Percentiles rank a stretch among this genome's conserved stretches.
Conservation (phyloP, 441 rosid genomes). For the Macaranga tanarius region DNA sequence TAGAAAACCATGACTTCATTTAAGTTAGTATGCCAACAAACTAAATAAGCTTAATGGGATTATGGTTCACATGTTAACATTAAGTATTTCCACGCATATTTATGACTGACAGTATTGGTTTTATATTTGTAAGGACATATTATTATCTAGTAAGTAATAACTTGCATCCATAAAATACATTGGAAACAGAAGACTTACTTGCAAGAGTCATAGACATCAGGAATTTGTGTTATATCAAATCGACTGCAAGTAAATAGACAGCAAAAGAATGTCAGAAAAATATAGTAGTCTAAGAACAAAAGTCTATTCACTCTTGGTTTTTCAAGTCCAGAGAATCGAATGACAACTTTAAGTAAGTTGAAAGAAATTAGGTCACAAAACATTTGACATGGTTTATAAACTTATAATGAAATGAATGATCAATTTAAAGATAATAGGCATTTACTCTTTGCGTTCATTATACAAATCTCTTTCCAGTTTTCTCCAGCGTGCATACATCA, state of each 20-base stretch:
- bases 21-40: neutral
- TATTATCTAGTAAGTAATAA: slow-evolving; percentile 7
- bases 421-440: slow-evolving; percentile 23
- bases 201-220: slow-evolving; percentile 99
- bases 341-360: neutral
- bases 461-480: slow-evolving; percentile 98
- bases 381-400: slow-evolving; percentile 1
- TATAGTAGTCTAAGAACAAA: neutral
- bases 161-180: slow-evolving; percentile 9
- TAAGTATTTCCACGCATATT: neutral
- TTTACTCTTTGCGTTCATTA: slow-evolving; percentile 97
- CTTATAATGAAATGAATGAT: slow-evolving; percentile 4
- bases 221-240: slow-evolving; percentile 98
- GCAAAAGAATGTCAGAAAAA: slow-evolving; percentile 18
- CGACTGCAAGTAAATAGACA: slow-evolving; percentile 67
- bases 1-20: neutral
- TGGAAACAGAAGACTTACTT: slow-evolving; percentile 65
- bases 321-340: neutral
- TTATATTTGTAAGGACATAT: neutral
- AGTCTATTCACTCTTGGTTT: neutral
- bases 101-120: neutral
- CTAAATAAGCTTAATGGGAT: neutral
- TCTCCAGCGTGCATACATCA: slow-evolving; percentile 99
- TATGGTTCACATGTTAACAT: neutral
- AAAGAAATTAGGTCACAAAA: neutral